These are phyloP conservation scores for Alternaria sp. DNA, from an alignment of 2,329 filamentous ascomycete genomes.

Conservation along the genomic window DNA sequence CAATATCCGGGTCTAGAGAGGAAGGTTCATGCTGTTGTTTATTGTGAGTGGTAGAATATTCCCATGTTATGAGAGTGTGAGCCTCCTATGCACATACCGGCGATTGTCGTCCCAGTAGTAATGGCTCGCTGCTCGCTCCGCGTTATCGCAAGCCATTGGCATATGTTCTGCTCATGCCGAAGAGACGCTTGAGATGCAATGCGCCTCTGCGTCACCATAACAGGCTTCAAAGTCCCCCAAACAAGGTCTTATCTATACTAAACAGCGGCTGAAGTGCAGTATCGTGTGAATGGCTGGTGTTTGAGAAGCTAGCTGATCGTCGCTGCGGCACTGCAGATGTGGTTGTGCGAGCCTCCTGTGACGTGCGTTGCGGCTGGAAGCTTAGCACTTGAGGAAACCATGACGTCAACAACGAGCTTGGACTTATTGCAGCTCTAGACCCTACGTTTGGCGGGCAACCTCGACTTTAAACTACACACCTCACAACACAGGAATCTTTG, in stretches of 20 bases:
- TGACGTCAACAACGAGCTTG: slow-evolving; percentile 12
- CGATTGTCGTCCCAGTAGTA: background rate
- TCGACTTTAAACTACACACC: background rate
- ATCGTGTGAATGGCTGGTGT: background rate
- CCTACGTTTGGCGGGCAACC: background rate
- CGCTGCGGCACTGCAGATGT: slow-evolving; percentile 2
- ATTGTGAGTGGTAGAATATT: background rate
- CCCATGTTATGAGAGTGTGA: too few species aligned
- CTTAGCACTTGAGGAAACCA: slow-evolving; percentile 2
- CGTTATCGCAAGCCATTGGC: background rate
- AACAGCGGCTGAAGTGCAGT: background rate
- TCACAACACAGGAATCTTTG: background rate
- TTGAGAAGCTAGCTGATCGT: background rate
- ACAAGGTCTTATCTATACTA: background rate
- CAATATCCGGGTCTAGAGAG: background rate
- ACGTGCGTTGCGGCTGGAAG: slow-evolving; percentile 4
- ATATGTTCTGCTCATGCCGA: background rate
- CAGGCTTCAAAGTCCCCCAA: background rate
- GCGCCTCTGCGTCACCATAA: background rate
- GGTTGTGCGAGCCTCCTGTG: slow-evolving; percentile 5
- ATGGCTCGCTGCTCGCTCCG: background rate
- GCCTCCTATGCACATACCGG: background rate
- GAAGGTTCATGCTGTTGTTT: background rate
- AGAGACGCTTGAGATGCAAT: background rate
- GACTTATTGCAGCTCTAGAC: slow-evolving; percentile 3